A percentile compares a stretch with the other conserved stretches of the same genome.
phyloP scores from a whole-genome alignment of 768 basidiomycete species.

The Daedaleopsis sinensis region DNA sequence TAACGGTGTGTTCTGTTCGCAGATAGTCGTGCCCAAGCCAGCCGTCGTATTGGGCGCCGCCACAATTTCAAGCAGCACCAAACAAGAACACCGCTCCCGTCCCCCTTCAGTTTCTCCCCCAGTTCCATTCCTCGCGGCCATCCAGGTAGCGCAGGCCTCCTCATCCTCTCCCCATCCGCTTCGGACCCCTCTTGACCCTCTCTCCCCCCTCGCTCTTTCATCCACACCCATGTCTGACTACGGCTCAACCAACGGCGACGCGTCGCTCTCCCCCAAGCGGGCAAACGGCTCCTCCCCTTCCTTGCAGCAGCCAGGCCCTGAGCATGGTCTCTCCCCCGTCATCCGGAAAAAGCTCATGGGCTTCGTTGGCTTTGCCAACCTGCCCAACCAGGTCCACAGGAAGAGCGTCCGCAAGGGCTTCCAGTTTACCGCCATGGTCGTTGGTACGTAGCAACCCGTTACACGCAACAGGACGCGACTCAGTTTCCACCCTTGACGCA shows the following conservation, averaged over 20 bases:
- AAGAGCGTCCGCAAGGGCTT: constrained; percentile 98
- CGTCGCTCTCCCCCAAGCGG: constrained; percentile 55
- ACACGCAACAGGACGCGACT: constrained; percentile 17
- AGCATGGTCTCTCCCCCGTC: constrained; percentile 38
- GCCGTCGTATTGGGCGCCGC: constrained; percentile 28
- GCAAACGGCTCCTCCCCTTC: constrained; percentile 70
- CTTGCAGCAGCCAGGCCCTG: constrained; percentile 36
- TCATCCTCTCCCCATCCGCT: constrained; percentile 13
- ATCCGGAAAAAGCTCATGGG: constrained; percentile 93
- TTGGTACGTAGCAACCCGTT: constrained; percentile 67
- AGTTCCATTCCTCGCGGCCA: constrained; percentile 36
- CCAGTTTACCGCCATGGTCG: constrained; percentile 99
- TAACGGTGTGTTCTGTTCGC: background rate
- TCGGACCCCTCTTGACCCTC: constrained; percentile 28
- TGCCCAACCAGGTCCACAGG: constrained; percentile 99
- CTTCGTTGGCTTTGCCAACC: constrained; percentile 95
- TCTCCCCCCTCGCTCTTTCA: constrained; percentile 22
- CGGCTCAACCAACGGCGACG: constrained; percentile 66
- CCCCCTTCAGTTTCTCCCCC: constrained; percentile 47
- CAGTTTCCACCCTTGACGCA: constrained; percentile 33
- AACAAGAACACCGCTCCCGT: constrained; percentile 34
- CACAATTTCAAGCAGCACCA: constrained; percentile 39
- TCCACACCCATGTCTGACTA: constrained; percentile 71
- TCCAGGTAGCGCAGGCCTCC: constrained; percentile 46
- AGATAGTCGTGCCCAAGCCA: constrained; percentile 53